These are phyloP conservation scores for Lophium mytilinum DNA, from an alignment of 495 filamentous ascomycete genomes.

Conservation along the genomic window DNA sequence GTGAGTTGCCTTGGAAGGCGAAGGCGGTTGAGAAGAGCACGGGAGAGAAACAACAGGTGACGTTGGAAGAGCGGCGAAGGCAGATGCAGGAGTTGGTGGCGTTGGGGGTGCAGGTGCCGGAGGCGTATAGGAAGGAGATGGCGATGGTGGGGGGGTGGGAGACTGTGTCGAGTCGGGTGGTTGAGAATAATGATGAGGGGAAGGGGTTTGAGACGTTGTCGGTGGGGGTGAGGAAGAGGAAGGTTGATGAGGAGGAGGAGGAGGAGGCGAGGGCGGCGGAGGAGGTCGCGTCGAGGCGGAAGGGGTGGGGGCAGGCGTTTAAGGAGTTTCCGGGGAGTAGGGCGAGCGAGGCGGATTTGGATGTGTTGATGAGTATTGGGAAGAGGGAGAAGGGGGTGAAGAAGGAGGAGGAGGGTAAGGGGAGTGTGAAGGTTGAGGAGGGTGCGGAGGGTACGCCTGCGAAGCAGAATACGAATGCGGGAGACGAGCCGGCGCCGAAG, in stretches of 20 bases:
- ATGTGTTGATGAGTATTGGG: slow-evolving; percentile 53
- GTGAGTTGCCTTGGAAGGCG: not conserved
- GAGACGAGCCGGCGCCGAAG: not conserved
- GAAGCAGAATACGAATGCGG: not conserved
- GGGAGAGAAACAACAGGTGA: slow-evolving; percentile 35
- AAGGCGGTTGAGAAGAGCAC: slow-evolving; percentile 1
- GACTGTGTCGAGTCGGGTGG: slow-evolving; percentile 49
- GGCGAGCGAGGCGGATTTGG: slow-evolving; percentile 50
- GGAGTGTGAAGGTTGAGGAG: slow-evolving; percentile 33
- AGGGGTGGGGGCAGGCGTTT: slow-evolving; percentile 67
- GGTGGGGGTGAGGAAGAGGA: slow-evolving; percentile 60
- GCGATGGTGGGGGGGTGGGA: slow-evolving; percentile 90
- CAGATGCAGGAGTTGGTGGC: slow-evolving; percentile 82
- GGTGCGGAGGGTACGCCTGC: not conserved
- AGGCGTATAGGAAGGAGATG: slow-evolving; percentile 69
- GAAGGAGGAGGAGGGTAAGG: slow-evolving; percentile 29
- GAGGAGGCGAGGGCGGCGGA: slow-evolving; percentile 51
- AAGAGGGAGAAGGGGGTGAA: slow-evolving; percentile 33
- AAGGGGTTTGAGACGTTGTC: slow-evolving; percentile 36
- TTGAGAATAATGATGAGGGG: slow-evolving; percentile 36
- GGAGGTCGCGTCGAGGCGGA: slow-evolving; percentile 51
- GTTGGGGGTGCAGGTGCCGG: slow-evolving; percentile 79
- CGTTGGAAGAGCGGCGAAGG: slow-evolving; percentile 63
- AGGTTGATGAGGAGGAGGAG: slow-evolving; percentile 53
- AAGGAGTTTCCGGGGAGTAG: slow-evolving; percentile 52